A percentile compares a stretch with the other conserved stretches of the same genome.
These are phyloP conservation scores for Kwoniella bestiolae DNA, from an alignment of 768 basidiomycete genomes.

Conservation along the genomic window DNA sequence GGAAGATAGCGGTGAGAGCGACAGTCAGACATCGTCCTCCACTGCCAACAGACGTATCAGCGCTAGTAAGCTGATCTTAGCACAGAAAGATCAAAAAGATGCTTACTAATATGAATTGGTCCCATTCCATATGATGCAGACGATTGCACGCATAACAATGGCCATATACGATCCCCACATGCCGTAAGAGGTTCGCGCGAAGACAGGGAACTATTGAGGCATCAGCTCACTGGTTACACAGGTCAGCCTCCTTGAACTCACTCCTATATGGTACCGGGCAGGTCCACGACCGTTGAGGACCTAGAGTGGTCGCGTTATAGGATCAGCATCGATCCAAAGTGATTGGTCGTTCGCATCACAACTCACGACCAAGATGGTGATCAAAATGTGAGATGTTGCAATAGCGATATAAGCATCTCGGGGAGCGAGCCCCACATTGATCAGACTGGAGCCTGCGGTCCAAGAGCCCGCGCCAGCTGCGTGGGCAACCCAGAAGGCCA, in stretches of 20 bases:
- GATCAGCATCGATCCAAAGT: background rate
- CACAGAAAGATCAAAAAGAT: too few relatives aligned
- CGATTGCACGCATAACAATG: conserved; percentile 61
- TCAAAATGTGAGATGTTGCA: conserved; percentile 22
- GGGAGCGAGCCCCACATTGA: conserved; percentile 35
- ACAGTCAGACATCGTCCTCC: conserved; percentile 26
- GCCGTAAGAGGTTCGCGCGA: conserved; percentile 69
- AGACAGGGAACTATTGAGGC: conserved; percentile 34
- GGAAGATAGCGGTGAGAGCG: conserved; percentile 29
- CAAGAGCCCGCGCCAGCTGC: conserved; percentile 25
- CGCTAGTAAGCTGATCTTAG: too few relatives aligned
- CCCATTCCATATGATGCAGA: conserved; percentile 41
- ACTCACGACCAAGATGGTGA: conserved; percentile 30
- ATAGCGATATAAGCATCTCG: conserved; percentile 27
- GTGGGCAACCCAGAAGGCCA: conserved; percentile 37
- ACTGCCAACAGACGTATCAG: conserved; percentile 8
- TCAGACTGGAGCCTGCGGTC: conserved; percentile 33
- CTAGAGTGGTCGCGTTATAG: conserved; percentile 59
- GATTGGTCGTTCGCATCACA: too few relatives aligned
- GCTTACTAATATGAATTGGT: conserved; percentile 32
- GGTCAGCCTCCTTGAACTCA: too few relatives aligned
- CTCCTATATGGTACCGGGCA: conserved; percentile 71
- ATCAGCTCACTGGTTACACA: too few relatives aligned
- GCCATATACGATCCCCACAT: conserved; percentile 76
- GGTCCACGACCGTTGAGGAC: conserved; percentile 75